Conservation (phyloP, 2,329 filamentous ascomycete species). For the Ophiostoma sp. region DNA sequence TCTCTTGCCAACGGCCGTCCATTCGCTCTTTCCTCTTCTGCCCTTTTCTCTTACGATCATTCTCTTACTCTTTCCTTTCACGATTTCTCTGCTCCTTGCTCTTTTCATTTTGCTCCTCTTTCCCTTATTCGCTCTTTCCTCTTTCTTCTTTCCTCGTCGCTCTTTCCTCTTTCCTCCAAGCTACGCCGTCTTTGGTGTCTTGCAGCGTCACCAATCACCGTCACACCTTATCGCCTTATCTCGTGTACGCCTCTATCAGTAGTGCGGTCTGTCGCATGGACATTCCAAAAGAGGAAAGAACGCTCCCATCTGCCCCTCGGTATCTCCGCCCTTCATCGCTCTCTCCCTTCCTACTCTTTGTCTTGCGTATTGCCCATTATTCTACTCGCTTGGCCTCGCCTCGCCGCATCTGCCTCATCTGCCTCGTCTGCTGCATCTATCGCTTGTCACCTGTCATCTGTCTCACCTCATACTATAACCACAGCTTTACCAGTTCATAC, state of each 20-base stretch:
- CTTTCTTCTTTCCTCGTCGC: background rate
- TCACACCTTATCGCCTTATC: conserved; percentile 10
- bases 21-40: background rate
- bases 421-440: too few relatives aligned
- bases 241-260: background rate
- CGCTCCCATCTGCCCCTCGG: background rate
- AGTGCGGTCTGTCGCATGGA: conserved; percentile 15
- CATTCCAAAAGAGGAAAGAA: conserved; percentile 20
- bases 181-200: conserved; percentile 13
- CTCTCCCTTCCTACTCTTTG: background rate
- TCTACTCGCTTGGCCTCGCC: background rate
- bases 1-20: background rate
- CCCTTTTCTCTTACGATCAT: background rate
- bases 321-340: conserved; percentile 12
- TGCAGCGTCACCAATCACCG: conserved; percentile 12
- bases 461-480: too few relatives aligned
- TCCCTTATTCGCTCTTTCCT: background rate
- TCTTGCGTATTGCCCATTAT: background rate
- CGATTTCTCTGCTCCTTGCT: background rate
- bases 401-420: background rate
- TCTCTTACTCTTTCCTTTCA: background rate
- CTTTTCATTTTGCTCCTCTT: background rate
- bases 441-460: too few relatives aligned
- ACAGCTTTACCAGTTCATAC: too few relatives aligned
- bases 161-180: conserved; percentile 1